Evolutionary conservation across 495 filamentous ascomycete species (phyloP).

Genomic region (Cercophora newfieldiana): DNA sequence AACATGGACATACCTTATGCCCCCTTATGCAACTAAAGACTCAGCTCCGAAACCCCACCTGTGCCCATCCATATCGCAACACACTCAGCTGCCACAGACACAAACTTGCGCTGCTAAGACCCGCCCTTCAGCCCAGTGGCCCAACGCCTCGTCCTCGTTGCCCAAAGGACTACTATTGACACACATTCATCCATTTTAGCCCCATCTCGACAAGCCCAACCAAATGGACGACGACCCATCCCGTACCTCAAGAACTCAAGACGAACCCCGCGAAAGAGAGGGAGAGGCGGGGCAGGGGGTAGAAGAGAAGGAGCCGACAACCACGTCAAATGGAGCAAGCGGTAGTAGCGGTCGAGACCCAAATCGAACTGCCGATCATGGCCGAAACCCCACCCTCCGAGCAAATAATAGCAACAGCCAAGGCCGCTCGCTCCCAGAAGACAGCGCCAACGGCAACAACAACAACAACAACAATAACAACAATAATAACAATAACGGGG

Average conservation of each 20-base stretch:
- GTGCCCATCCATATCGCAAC: constrained; percentile 1
- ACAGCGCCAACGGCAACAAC: constrained; percentile 1
- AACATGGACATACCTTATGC: constrained; percentile 6
- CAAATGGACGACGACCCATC: constrained; percentile 7
- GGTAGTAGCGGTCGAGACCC: constrained; percentile 3
- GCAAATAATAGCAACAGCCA: constrained; percentile 1
- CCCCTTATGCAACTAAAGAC: constrained; percentile 4
- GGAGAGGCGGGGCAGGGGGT: constrained; percentile 4
- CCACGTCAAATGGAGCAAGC: constrained; percentile 6
- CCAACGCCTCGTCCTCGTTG: constrained; percentile 5
- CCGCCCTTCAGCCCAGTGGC: constrained; percentile 8
- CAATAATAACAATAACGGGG: constrained; percentile 4
- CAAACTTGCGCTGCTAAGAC: constrained; percentile 6
- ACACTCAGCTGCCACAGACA: constrained; percentile 6
- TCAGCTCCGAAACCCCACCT: constrained; percentile 6
- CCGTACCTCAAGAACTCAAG: constrained; percentile 1
- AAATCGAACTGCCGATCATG: constrained; percentile 8
- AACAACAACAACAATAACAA: constrained; percentile 1
- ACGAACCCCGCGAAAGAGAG: constrained; percentile 7
- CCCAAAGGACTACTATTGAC: constrained; percentile 8
- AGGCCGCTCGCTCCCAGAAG: constrained; percentile 6
- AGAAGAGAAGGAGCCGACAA: constrained; percentile 3
- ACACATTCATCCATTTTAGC: constrained; percentile 6
- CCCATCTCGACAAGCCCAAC: constrained; percentile 3
- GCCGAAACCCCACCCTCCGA: constrained; percentile 1